phyloP scores from a whole-genome alignment of 768 basidiomycete genomes.

The Lactarius evosmus region DNA sequence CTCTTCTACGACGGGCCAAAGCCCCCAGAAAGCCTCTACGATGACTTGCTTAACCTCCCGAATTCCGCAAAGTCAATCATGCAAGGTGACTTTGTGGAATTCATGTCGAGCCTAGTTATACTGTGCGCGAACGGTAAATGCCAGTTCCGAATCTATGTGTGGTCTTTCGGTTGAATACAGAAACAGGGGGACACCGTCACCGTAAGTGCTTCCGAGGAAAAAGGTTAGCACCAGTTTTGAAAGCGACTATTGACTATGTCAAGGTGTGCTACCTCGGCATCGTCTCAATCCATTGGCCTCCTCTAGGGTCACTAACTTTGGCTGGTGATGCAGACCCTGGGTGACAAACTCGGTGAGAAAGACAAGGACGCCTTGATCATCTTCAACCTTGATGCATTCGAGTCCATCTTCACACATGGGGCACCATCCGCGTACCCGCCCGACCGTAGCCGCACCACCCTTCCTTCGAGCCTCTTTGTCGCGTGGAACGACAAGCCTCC shows the following conservation, averaged over 20 bases:
- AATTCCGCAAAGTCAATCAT: slow-evolving; percentile 24
- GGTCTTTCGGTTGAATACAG: too few relatives aligned
- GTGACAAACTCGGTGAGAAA: slow-evolving; percentile 33
- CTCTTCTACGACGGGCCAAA: slow-evolving; percentile 60
- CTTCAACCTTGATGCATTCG: slow-evolving; percentile 34
- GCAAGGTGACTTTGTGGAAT: slow-evolving; percentile 39
- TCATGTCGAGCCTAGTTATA: not conserved
- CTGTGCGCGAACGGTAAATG: not conserved
- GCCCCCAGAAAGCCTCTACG: slow-evolving; percentile 49
- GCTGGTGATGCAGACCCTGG: slow-evolving; percentile 42
- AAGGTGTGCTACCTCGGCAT: slow-evolving; percentile 31
- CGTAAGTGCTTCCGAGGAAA: too few relatives aligned
- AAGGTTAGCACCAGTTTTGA: slow-evolving; percentile 32
- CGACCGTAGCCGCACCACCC: slow-evolving; percentile 9
- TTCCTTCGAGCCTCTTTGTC: slow-evolving; percentile 32
- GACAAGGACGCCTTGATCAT: slow-evolving; percentile 41
- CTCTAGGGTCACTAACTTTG: not conserved
- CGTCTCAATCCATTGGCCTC: not conserved
- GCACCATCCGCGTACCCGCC: slow-evolving; percentile 16
- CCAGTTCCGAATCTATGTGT: not conserved
- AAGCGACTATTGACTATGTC: slow-evolving; percentile 45
- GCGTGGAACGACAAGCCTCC: slow-evolving; percentile 40
- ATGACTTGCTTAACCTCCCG: slow-evolving; percentile 48
- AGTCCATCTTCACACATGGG: slow-evolving; percentile 18
- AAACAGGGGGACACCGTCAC: too few relatives aligned